Evolutionary conservation across 257 asterid genomes (phyloP).

Genomic region (Nicotiana benthamiana): DNA sequence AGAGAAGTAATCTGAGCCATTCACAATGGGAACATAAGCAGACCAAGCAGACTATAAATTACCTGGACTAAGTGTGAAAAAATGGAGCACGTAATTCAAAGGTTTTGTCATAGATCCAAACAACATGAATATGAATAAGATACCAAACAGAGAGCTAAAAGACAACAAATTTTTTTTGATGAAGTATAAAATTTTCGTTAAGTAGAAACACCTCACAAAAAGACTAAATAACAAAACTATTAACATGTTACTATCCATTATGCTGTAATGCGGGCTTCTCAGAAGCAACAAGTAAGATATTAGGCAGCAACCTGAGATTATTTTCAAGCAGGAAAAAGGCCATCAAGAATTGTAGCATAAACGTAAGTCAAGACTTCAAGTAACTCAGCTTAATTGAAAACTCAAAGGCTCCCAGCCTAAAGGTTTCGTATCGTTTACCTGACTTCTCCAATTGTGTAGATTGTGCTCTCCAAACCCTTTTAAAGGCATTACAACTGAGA

Average conservation of each 20-base stretch:
- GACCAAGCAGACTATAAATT: slow-evolving; percentile 4
- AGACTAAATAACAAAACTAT: neutral
- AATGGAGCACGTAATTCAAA: neutral
- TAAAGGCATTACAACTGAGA: slow-evolving; percentile 92
- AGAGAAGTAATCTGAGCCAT: slow-evolving; percentile 81
- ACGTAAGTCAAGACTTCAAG: neutral
- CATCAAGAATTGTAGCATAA: neutral
- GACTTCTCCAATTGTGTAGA: slow-evolving; percentile 95
- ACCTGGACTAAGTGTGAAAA: neutral
- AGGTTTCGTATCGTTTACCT: slow-evolving; percentile 39
- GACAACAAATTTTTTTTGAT: neutral
- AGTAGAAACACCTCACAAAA: neutral
- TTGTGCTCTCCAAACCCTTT: slow-evolving; percentile 98
- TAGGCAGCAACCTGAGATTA: neutral
- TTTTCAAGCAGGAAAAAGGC: neutral
- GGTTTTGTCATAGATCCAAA: neutral
- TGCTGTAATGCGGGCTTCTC: neutral
- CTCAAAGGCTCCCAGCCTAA: neutral
- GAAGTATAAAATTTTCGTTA: neutral
- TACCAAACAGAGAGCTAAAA: neutral
- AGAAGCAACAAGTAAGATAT: neutral
- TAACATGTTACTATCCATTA: neutral
- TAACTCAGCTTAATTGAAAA: neutral
- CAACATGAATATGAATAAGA: slow-evolving; percentile 1
- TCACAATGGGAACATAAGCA: slow-evolving; percentile 8